phyloP scores from a whole-genome alignment of 257 asterid species.

The Ajuga chamaepitys region DNA sequence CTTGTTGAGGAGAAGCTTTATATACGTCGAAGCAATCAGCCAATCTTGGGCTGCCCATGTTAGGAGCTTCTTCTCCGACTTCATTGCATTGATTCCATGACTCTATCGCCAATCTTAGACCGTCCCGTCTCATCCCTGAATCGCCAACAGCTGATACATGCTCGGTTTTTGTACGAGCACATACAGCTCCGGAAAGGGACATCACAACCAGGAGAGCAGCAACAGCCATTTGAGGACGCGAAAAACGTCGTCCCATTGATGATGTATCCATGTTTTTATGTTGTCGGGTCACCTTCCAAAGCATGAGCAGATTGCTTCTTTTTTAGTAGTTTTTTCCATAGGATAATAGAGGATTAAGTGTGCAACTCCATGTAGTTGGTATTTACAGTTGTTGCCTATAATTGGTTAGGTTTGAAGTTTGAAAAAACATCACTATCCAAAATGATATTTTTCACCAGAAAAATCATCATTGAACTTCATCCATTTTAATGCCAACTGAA shows the following conservation, averaged over 20 bases:
- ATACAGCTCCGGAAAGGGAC: constrained; percentile 3
- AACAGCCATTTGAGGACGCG: neutral
- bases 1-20: constrained; percentile 37
- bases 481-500: neutral
- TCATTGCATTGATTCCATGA: constrained; percentile 93
- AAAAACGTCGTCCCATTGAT: neutral
- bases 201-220: constrained; percentile 19
- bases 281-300: neutral
- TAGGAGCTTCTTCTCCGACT: constrained; percentile 76
- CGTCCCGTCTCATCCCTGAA: constrained; percentile 68
- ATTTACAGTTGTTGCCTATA: constrained; percentile 15
- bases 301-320: neutral
- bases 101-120: constrained; percentile 73
- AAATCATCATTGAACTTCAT: constrained; percentile 8
- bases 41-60: constrained; percentile 82
- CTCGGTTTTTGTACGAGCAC: constrained; percentile 7
- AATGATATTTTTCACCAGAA: constrained; percentile 19
- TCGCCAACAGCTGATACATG: constrained; percentile 69
- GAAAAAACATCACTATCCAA: constrained; percentile 13
- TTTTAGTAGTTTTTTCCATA: neutral
- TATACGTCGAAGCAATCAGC: constrained; percentile 78
- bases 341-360: constrained; percentile 3
- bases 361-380: constrained; percentile 25
- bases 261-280: constrained; percentile 1
- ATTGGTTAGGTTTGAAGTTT: constrained; percentile 30